Conservation (phyloP, 805 yeast genomes). For the Kockiozyma suomiensis region DNA sequence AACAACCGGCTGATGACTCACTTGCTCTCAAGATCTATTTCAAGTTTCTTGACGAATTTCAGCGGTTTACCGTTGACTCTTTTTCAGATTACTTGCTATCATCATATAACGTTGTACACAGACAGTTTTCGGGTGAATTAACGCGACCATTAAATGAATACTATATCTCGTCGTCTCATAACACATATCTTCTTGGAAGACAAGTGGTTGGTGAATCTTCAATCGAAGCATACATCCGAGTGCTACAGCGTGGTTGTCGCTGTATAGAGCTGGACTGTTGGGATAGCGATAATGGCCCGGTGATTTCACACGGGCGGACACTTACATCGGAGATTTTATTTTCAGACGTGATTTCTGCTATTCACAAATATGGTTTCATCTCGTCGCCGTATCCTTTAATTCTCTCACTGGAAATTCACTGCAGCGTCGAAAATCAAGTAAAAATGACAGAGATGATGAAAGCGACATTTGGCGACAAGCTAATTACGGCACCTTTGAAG, state of each 20-base stretch:
- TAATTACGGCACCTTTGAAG: slow-evolving; percentile 51
- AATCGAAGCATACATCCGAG: slow-evolving; percentile 83
- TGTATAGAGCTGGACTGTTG: slow-evolving; percentile 95
- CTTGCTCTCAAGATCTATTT: slow-evolving; percentile 44
- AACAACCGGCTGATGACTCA: slow-evolving; percentile 46
- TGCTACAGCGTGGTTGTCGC: slow-evolving; percentile 87
- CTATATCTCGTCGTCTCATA: slow-evolving; percentile 90
- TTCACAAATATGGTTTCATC: slow-evolving; percentile 86
- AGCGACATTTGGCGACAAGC: slow-evolving; percentile 59
- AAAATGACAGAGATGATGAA: slow-evolving; percentile 56
- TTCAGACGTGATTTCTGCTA: slow-evolving; percentile 66
- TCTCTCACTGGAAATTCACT: slow-evolving; percentile 81
- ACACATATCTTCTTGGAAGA: slow-evolving; percentile 85
- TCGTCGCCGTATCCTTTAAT: slow-evolving; percentile 84
- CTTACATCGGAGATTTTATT: slow-evolving; percentile 76
- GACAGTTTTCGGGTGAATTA: slow-evolving; percentile 40
- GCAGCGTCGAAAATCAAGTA: slow-evolving; percentile 68
- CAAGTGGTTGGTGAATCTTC: slow-evolving; percentile 88
- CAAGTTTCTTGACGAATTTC: slow-evolving; percentile 43
- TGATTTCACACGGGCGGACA: slow-evolving; percentile 87
- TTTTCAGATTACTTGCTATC: slow-evolving; percentile 49
- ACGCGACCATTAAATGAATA: slow-evolving; percentile 78
- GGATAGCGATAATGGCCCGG: slow-evolving; percentile 74
- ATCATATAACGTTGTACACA: slow-evolving; percentile 35
- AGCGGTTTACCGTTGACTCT: slow-evolving; percentile 37